Evolutionary conservation across 2,329 filamentous ascomycete genomes (phyloP).

Genomic region (Ophiocordyceps camponoti-saundersi): DNA sequence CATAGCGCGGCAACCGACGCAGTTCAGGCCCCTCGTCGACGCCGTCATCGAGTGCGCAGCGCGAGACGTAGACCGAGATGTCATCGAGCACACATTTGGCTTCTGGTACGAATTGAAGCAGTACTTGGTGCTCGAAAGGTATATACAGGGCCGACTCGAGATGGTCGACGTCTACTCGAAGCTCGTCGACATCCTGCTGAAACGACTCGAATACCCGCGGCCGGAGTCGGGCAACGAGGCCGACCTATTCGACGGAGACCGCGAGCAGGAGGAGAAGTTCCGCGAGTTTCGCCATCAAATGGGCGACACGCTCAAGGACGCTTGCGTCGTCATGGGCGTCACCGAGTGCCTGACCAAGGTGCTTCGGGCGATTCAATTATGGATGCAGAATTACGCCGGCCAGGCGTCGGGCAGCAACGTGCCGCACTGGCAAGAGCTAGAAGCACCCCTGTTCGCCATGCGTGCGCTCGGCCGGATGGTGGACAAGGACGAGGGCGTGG

Average conservation of each 20-base stretch:
- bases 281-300: constrained; percentile 91
- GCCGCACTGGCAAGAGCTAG: constrained; percentile 90
- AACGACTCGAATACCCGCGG: constrained; percentile 72
- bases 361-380: constrained; percentile 67
- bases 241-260: constrained; percentile 88
- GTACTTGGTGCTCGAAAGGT: constrained; percentile 80
- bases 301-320: constrained; percentile 95
- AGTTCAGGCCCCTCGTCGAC: constrained; percentile 77
- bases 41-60: constrained; percentile 82
- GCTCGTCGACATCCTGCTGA: constrained; percentile 83
- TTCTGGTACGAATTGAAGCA: constrained; percentile 99
- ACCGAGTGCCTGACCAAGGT: constrained; percentile 83
- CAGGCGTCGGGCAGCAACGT: constrained; percentile 60
- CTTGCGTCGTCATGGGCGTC: constrained; percentile 89
- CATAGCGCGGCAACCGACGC: constrained; percentile 65
- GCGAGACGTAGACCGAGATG: constrained; percentile 75
- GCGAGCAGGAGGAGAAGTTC: constrained; percentile 93
- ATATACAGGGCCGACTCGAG: constrained; percentile 62
- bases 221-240: constrained; percentile 56
- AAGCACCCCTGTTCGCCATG: constrained; percentile 89
- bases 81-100: constrained; percentile 82
- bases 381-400: constrained; percentile 69
- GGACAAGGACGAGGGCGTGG: constrained; percentile 67
- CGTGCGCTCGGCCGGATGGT: constrained; percentile 96
- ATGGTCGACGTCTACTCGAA: constrained; percentile 72